Evolutionary conservation across 768 basidiomycete genomes (phyloP).

Genomic region (Coprinopsis strossmayeri): DNA sequence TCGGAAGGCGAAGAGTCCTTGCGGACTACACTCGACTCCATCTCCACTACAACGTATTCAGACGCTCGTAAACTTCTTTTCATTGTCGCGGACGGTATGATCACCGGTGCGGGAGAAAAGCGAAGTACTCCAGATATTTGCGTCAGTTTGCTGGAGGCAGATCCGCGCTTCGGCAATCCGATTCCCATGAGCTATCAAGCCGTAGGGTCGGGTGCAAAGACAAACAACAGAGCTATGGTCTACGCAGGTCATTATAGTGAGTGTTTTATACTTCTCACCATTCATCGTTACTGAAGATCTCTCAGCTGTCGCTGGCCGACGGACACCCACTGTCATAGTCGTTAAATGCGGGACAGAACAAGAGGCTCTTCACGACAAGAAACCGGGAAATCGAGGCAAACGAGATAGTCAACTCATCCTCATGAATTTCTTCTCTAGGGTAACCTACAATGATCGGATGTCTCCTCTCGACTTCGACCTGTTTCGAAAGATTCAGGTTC

Average conservation of each 20-base stretch:
- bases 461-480: slow-evolving; percentile 95
- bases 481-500: slow-evolving; percentile 90
- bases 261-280: slow-evolving; percentile 22
- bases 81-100: slow-evolving; percentile 97
- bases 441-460: slow-evolving; percentile 99
- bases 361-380: slow-evolving; percentile 79
- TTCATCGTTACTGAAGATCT: slow-evolving; percentile 3
- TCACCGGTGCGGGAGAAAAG: slow-evolving; percentile 96
- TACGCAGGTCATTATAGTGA: slow-evolving; percentile 99
- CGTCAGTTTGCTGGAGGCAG: slow-evolving; percentile 84
- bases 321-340: slow-evolving; percentile 89
- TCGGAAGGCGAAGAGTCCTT: slow-evolving; percentile 94
- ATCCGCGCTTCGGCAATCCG: slow-evolving; percentile 94
- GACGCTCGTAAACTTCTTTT: slow-evolving; percentile 90
- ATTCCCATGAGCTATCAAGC: slow-evolving; percentile 90
- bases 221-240: slow-evolving; percentile 92
- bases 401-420: slow-evolving; percentile 97
- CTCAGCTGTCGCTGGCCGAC: slow-evolving; percentile 73
- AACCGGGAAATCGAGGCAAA: slow-evolving; percentile 97
- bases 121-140: slow-evolving; percentile 95
- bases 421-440: slow-evolving; percentile 99
- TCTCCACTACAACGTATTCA: slow-evolving; percentile 86
- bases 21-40: slow-evolving; percentile 87
- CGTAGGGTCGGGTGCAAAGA: slow-evolving; percentile 85
- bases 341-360: slow-evolving; percentile 94